phyloP scores from a whole-genome alignment of 2,329 filamentous ascomycete species.

The Paecilomyces sp. region DNA sequence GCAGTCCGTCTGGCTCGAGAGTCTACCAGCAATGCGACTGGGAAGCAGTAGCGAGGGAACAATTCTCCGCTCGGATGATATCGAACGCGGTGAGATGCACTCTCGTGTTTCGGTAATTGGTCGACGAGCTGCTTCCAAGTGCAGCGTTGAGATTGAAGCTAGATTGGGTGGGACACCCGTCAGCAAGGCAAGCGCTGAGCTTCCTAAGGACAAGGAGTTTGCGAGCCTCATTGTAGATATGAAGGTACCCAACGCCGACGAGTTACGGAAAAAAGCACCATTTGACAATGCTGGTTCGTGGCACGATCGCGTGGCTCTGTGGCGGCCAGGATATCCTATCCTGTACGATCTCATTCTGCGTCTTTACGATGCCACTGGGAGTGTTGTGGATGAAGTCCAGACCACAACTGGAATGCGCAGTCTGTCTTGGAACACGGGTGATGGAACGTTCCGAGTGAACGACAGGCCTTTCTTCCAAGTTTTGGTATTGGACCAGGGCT shows the following conservation, averaged over 20 bases:
- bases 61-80: constrained; percentile 50
- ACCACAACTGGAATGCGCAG: constrained; percentile 57
- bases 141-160: constrained; percentile 48
- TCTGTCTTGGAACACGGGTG: constrained; percentile 52
- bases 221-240: constrained; percentile 43
- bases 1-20: constrained; percentile 66
- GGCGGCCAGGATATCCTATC: constrained; percentile 57
- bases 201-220: constrained; percentile 46
- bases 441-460: constrained; percentile 57
- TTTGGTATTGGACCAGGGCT: constrained; percentile 64
- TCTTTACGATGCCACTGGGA: constrained; percentile 34
- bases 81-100: constrained; percentile 46
- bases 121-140: constrained; percentile 23
- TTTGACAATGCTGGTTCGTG: constrained; percentile 42
- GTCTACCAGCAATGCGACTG: constrained; percentile 43
- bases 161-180: constrained; percentile 45
- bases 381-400: constrained; percentile 45
- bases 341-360: constrained; percentile 56
- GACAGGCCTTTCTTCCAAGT: constrained; percentile 61
- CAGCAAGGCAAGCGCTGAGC: constrained; percentile 34
- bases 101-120: constrained; percentile 44
- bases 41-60: constrained; percentile 54
- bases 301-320: constrained; percentile 55
- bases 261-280: constrained; percentile 21
- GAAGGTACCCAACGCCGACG: constrained; percentile 35